Evolutionary conservation across 2,329 filamentous ascomycete species (phyloP), one percentile per base, ranked within the genome.

Genomic region (Paraphoma sp.): DNA sequence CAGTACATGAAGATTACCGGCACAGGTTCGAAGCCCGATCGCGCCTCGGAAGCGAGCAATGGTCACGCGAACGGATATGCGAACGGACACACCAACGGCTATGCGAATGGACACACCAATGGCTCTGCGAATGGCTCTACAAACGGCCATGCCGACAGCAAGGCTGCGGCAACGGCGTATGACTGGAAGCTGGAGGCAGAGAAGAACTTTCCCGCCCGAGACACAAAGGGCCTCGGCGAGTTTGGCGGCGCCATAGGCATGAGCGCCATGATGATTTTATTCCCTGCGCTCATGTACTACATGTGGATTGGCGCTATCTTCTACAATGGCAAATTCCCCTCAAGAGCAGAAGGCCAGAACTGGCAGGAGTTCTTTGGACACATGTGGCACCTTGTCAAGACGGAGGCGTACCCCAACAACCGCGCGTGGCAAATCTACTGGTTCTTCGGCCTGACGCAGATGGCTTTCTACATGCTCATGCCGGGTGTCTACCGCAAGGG

Each of bases 261-360:
- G 42, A 79, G 85, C 14, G 82, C 86, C 65, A 93, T 97, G 86
- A 98, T 98, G 92, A 84, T 93, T 60, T 87, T 90, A 45, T 99
- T 98, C 79, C 95, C 95, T n/a, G 60, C 89, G 38, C 85, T 99
- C 68, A 98, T 98, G 94, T 97, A 92, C 85, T 98, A 97, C 81
- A 97, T 99, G 93, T 98, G 93, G 93, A 89, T 96, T 77, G 95
- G 95, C 48, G 91, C 94, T 33, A 93, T 89, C 48, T 97, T 94
- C 80, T 99, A 97, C 80, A 82, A 92, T 73, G 94, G 94, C 67
- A 88, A 90, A 62, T 83, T 96, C 49, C 95, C 95, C 14, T 79
- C 81, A 43, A 90, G 87, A 1, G 79, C 80, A 2, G 75, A 85
- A 43, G 90, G 85, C 42, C 84, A 96, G 81, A 88, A 83, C 65